phyloP scores from a whole-genome alignment of 192 early-diverging fungal genomes.

The Coemansia sp. region DNA sequence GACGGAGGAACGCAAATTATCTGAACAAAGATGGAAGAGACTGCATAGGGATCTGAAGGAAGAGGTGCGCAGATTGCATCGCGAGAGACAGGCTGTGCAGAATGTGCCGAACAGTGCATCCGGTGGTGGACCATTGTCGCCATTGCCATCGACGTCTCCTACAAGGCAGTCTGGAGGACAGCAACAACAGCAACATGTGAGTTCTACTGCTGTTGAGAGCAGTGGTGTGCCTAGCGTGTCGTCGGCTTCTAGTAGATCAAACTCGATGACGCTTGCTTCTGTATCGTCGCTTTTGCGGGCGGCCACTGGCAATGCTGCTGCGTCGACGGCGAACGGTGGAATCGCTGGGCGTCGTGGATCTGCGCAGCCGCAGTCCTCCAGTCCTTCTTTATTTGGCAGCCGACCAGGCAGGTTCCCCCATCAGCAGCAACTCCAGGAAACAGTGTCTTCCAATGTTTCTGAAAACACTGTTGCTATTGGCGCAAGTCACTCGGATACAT shows the following conservation, averaged over 20 bases:
- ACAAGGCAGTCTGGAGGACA: not conserved
- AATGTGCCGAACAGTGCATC: not conserved
- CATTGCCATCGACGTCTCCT: not conserved
- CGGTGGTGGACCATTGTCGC: not conserved
- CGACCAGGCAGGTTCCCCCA: not conserved
- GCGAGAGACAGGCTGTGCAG: constrained; percentile 16
- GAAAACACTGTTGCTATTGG: not conserved
- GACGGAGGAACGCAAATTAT: constrained; percentile 43
- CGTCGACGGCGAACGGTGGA: not conserved
- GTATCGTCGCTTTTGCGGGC: constrained; percentile 53
- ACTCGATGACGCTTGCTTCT: constrained; percentile 48
- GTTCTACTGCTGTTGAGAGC: not conserved
- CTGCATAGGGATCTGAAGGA: constrained; percentile 55
- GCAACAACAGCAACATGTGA: not conserved
- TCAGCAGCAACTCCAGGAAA: constrained; percentile 3
- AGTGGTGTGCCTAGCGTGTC: not conserved
- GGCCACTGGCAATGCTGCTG: constrained; percentile 35
- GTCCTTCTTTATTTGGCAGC: not conserved
- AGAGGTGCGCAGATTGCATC: constrained; percentile 49
- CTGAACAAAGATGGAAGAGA: constrained; percentile 53
- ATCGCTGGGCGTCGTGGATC: constrained; percentile 8
- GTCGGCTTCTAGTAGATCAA: constrained; percentile 27
- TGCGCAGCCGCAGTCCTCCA: constrained; percentile 5
- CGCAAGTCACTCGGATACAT: not conserved
- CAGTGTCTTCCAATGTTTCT: not conserved